A percentile compares a stretch with the other conserved stretches of the same genome.
These are phyloP conservation scores for Allium fistulosum DNA, from an alignment of 106 monocot genomes.

Conservation along the genomic window DNA sequence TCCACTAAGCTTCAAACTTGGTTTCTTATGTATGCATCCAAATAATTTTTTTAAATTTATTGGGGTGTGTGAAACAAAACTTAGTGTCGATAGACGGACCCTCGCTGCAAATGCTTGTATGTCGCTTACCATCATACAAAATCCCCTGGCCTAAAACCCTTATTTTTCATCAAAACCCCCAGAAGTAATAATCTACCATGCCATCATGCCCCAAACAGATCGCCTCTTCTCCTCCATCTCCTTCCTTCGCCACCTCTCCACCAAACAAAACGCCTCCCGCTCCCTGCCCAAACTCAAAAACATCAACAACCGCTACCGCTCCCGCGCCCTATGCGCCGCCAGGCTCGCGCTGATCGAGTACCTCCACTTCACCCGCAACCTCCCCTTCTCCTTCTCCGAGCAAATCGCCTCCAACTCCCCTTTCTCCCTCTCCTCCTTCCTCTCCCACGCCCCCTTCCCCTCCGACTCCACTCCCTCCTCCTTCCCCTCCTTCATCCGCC, in stretches of 20 bases:
- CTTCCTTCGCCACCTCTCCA: not conserved
- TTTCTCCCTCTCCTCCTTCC: constrained; percentile 35
- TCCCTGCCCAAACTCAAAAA: constrained; percentile 28
- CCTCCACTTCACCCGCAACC: constrained; percentile 67
- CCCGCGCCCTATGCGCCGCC: constrained; percentile 38
- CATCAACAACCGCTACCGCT: constrained; percentile 40
- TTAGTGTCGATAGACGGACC: too few relatives aligned
- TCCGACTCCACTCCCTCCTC: constrained; percentile 6
- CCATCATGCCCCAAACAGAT: too few relatives aligned
- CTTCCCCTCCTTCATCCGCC: constrained; percentile 28
- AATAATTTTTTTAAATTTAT: too few relatives aligned
- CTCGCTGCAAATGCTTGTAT: too few relatives aligned
- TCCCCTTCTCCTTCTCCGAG: constrained; percentile 67
- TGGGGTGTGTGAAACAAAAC: too few relatives aligned
- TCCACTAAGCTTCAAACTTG: too few relatives aligned
- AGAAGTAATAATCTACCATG: too few relatives aligned
- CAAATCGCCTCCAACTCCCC: constrained; percentile 68
- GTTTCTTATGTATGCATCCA: too few relatives aligned
- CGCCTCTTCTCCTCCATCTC: not conserved
- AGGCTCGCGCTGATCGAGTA: constrained; percentile 58
- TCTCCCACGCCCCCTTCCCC: constrained; percentile 20
- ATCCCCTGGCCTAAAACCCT: too few relatives aligned
- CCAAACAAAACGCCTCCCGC: not conserved
- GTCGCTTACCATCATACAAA: too few relatives aligned
- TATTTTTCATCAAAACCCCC: too few relatives aligned